Evolutionary conservation across 2,329 filamentous ascomycete genomes (phyloP), one percentile per base, ranked within the genome.

Genomic region (Fusarium sacchari): DNA sequence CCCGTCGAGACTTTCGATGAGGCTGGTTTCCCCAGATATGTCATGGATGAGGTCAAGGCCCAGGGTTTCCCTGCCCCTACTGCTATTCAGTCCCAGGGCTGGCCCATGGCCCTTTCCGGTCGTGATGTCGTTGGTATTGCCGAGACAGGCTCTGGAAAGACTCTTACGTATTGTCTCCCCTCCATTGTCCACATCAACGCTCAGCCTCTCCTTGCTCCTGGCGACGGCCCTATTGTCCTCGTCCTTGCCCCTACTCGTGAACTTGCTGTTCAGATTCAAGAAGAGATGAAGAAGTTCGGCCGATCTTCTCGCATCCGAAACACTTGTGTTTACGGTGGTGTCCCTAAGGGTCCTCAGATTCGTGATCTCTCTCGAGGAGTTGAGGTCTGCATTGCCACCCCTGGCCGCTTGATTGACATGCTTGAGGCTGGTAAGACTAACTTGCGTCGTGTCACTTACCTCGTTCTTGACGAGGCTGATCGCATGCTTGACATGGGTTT

Each of bases 401-500:
- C 96, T 34, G 96, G 96, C 81, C 96, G 96, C 88, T 88, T 99
- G 79, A 98, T 99, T 80, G 96, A 99, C 80, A 98, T 98, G 94
- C 90, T 99, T 37, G 96, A 98, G 86, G 94, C 94, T 77, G 96
- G 95, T 84, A 97, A 97, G 89, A 99, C 96, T 79, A 98, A 99
- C 87, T 91, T 99, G 73, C 96, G 96, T 76, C 95, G 96, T 83
- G 95, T 98, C 72, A 99, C 96, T 64, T 99, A 99, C 86, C 89
- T 99, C 65, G 96, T 98, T 77, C 95, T 99, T 74, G 96, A 99
- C 80, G 96, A 99, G 88, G 96, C 96, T 82, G 96, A 99, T 86
- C 96, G 96, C 81, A 99, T 99, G 96, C 89, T 99, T 83, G 96
- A 99, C 87, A 99, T 99, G 96, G 96, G 96, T 91, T 98, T 99